phyloP scores from a whole-genome alignment of 2,329 filamentous ascomycete species.

The Sporothrix variecibatus region DNA sequence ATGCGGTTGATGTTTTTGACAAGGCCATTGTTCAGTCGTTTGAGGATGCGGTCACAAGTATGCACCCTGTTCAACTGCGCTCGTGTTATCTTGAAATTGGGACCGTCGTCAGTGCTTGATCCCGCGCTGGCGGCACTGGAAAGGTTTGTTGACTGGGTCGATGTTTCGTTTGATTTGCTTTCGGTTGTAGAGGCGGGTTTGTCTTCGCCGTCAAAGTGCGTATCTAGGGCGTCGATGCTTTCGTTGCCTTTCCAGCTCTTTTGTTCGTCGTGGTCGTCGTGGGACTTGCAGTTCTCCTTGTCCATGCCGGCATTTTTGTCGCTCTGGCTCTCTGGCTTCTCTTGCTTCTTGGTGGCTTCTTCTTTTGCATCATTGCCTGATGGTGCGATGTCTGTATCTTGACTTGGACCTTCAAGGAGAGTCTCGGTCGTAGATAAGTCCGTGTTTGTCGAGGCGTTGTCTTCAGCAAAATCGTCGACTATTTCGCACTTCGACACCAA shows the following conservation, averaged over 20 bases:
- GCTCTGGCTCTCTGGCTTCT: not conserved
- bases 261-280: not conserved
- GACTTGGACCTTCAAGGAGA: not conserved
- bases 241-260: not conserved
- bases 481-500: not conserved
- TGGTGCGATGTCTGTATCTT: not conserved
- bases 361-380: not conserved
- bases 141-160: not conserved
- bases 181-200: not conserved
- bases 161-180: not conserved
- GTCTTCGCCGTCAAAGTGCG: not conserved
- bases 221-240: not conserved
- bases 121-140: not conserved
- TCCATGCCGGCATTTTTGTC: not conserved
- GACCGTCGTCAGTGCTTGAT: too few species aligned
- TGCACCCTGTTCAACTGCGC: conserved; percentile 13
- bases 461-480: not conserved
- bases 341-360: not conserved
- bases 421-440: not conserved
- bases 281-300: not conserved
- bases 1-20: conserved; percentile 13
- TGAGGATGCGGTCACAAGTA: not conserved
- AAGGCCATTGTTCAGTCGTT: not conserved
- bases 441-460: too few species aligned
- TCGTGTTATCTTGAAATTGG: not conserved